Conservation (phyloP, 2,329 filamentous ascomycete species). For the Nemania abortiva region DNA sequence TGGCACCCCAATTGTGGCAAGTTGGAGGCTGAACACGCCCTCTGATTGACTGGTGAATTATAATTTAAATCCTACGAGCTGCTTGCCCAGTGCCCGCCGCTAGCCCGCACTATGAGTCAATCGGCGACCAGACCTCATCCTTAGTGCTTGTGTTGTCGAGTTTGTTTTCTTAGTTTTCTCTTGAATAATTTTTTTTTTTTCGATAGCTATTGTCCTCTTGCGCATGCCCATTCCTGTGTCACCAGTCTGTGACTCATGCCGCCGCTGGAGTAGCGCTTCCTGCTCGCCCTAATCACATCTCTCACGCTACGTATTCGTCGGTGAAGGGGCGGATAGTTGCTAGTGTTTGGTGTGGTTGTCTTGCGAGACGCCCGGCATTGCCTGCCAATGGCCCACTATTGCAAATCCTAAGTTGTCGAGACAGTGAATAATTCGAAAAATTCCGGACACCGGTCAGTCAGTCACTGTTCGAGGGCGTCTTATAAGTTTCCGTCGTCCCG, state of each 20-base stretch:
- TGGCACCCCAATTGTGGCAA: slow-evolving; percentile 31
- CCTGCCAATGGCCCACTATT: slow-evolving; percentile 23
- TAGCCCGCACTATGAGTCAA: slow-evolving; percentile 31
- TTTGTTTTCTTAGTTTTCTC: neutral
- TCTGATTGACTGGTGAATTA: slow-evolving; percentile 22
- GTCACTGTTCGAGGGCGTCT: neutral
- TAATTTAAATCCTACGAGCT: slow-evolving; percentile 16
- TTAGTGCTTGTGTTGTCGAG: neutral
- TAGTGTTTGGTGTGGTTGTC: neutral
- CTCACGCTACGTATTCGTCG: neutral
- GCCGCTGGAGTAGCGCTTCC: neutral
- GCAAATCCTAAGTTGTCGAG: neutral
- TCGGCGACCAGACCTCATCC: slow-evolving; percentile 23
- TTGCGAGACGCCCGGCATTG: neutral
- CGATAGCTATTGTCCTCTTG: slow-evolving; percentile 5
- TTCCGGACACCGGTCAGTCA: neutral
- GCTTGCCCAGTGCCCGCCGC: slow-evolving; percentile 22
- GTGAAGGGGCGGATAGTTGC: neutral
- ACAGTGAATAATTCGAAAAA: neutral
- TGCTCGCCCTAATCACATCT: neutral
- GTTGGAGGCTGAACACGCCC: slow-evolving; percentile 5
- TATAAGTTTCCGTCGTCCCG: neutral
- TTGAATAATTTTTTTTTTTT: slow-evolving; percentile 3
- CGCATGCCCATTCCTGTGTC: neutral
- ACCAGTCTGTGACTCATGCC: slow-evolving; percentile 10